Evolutionary conservation across 306 rosid species (phyloP), one percentile per base, ranked within the genome.

Genomic region (Crotalaria pallida): DNA sequence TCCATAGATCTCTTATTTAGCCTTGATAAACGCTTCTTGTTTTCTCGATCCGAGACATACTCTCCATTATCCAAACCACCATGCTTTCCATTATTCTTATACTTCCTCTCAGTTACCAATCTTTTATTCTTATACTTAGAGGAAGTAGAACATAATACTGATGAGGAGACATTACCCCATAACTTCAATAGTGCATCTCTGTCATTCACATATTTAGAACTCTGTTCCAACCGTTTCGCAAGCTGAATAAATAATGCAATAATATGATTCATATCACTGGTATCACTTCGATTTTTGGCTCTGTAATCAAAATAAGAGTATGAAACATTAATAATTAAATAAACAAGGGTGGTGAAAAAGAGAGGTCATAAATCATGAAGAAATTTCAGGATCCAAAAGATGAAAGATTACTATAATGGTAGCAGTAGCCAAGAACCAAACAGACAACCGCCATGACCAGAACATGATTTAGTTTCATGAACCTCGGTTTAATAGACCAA

Each of bases 41-140:
- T 85, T 81, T 90, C 98, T 62, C 91, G 80, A 77, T 94, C 98
- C 57, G 97, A 94, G 41, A 90, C 81, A 74, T 82, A 82, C 53
- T 88, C 97, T 73, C 84, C 83, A 74, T 79, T 75, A 60, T 88
- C 97, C 73, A 84, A 51, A 74, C 84, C 58, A 43, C 84, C 84
- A 52, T 86, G 87, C 67, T 77, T 34, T 33, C 95, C 96, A 50
- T 88, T 91, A 77, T 81, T 87, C 86, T 89, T 84, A 73, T 86
- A 84, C 87, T 86, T 95, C 86, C 89, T 89, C 58, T 89, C 97
- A 41, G 67, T 73, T 41, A 77, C 76, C 45, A 81, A 56, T 85
- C 86, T 91, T 79, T 62, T 87, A 86, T 85, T 91, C 84, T 83
- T 95, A 71, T 75, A 85, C 91, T 87, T 95, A 10, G 85, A 80